Evolutionary conservation across 257 asterid genomes (phyloP), one percentile per base, ranked within the genome.

Genomic region (Penstemon davidsonii): DNA sequence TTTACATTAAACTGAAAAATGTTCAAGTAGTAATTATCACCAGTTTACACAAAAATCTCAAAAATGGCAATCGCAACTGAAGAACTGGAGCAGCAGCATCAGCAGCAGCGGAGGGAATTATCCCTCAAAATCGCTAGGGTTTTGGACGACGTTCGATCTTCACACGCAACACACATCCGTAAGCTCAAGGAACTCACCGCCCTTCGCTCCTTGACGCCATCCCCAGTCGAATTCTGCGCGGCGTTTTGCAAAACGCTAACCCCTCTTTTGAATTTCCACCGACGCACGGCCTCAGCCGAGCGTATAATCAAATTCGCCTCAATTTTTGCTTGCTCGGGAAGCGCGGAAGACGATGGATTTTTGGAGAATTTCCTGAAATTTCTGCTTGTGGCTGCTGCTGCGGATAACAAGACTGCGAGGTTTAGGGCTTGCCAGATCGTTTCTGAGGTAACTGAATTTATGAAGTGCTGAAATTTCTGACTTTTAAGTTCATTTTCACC

Each of bases 341-440:
- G 69, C 10, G 71, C 79, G 3, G 73, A 73, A 39, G 80, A 72
- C 47, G 78, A 87, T 59, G 91, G 53, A 33, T 87, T 93, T 69
- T 69, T 90, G 78, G 90, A 84, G 80, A 72, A 47, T 43, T 87
- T 90, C 65, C 58, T 93, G 19, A 74, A 80, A 87, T 87, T 90
- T 78, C 76, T 93, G 74, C 78, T 85, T 10, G 69, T 61, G 70
- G 96, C 91, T 66, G 78, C 94, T 62, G 72, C 50, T 1, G 95
- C 97, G 6, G 85, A 89, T 53, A 81, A 79, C 71, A 90, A 75
- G 75, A 88, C 88, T 38, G 91, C 82, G 41, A 83, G 99, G 81
- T 86, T 76, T 62, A 77, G 96, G 77, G 96, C 96, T 68, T 93
- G 99, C 54, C 96, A 88, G 91, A 90, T 90, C 40, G 79, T 87